A percentile compares a stretch with the other conserved stretches of the same genome.
Evolutionary conservation across 2,329 filamentous ascomycete genomes (phyloP).

Genomic region (Truncatella angustata): DNA sequence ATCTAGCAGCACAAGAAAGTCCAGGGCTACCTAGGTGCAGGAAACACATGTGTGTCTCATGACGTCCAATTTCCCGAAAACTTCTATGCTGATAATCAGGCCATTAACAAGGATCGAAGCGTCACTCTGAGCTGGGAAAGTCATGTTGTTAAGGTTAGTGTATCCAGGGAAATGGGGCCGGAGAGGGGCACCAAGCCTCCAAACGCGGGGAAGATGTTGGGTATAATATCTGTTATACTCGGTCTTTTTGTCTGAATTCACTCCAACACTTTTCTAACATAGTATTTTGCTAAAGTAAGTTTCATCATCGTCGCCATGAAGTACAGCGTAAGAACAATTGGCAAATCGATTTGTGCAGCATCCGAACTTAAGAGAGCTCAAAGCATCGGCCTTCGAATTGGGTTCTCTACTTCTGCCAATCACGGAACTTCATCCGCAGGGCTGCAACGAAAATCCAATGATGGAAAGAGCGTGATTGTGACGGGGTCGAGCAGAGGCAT

Average conservation of each 20-base stretch:
- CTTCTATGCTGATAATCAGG: no score
- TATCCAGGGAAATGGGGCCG: not conserved
- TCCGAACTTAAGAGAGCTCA: no score
- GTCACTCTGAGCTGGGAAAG: not conserved
- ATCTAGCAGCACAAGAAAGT: no score
- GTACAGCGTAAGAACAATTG: no score
- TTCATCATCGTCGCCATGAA: no score
- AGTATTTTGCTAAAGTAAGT: no score
- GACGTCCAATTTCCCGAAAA: no score
- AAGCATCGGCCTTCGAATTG: no score
- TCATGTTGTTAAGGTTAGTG: not conserved
- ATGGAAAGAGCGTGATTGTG: conserved; percentile 23
- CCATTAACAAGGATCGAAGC: not conserved
- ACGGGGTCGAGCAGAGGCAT: conserved; percentile 36
- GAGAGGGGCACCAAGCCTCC: conserved; percentile 1
- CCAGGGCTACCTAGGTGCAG: no score
- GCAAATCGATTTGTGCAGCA: no score
- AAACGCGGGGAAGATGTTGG: not conserved
- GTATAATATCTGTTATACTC: not conserved
- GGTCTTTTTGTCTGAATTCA: not conserved
- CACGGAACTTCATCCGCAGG: not conserved
- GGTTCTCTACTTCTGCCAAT: not conserved
- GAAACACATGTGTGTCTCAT: no score
- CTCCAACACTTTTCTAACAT: no score
- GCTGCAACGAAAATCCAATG: conserved; percentile 10